Evolutionary conservation across 345 rosid species (phyloP).

Genomic region (Pistacia atlantica): DNA sequence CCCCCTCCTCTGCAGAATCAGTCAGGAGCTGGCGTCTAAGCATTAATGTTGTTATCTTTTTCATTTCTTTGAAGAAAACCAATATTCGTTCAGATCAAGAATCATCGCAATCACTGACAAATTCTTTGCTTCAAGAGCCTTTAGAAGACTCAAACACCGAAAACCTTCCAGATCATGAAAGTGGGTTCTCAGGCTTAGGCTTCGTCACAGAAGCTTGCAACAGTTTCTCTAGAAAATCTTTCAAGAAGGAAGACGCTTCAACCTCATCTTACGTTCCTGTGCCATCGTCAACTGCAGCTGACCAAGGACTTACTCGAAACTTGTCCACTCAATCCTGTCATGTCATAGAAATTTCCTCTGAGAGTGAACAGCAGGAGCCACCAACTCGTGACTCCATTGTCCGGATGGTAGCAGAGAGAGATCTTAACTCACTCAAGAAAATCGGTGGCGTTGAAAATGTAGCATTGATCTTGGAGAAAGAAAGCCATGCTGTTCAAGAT

Average conservation of each 20-base stretch:
- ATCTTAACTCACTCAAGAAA: background rate
- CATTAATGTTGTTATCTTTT: background rate
- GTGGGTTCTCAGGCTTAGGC: too few species aligned
- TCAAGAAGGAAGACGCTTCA: too few species aligned
- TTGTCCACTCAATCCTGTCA: background rate
- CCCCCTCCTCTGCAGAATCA: slow-evolving; percentile 1
- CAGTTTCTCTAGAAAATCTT: too few species aligned
- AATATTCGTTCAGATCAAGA: too few species aligned
- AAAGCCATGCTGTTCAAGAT: background rate
- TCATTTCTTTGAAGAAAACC: slow-evolving; percentile 14
- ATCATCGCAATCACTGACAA: too few species aligned
- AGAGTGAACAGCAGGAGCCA: background rate
- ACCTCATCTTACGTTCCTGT: background rate
- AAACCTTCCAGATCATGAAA: too few species aligned
- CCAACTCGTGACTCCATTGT: background rate
- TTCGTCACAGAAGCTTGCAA: too few species aligned
- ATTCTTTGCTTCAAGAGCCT: too few species aligned
- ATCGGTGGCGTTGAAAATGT: slow-evolving; percentile 17
- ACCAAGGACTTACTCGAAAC: background rate
- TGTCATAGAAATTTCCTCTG: slow-evolving; percentile 8
- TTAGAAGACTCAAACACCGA: too few species aligned
- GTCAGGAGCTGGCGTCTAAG: slow-evolving; percentile 19
- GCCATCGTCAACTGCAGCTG: background rate
- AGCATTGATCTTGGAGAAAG: slow-evolving; percentile 9
- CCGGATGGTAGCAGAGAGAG: slow-evolving; percentile 16